These are phyloP conservation scores for Amanita jacksonii DNA, from an alignment of 768 basidiomycete species.

Conservation along the genomic window DNA sequence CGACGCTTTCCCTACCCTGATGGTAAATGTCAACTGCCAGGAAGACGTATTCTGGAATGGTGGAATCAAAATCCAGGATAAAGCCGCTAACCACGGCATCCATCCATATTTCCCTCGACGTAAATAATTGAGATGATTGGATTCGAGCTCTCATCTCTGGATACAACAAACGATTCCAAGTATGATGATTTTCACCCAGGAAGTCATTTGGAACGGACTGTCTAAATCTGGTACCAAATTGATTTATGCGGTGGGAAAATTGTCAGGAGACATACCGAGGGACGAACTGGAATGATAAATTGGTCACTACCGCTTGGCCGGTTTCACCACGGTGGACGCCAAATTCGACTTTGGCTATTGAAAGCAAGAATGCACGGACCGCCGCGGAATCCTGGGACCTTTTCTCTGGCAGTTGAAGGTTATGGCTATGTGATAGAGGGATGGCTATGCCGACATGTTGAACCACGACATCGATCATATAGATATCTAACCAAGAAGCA, in stretches of 20 bases:
- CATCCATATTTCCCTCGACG: slow-evolving; percentile 48
- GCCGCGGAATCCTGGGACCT: slow-evolving; percentile 30
- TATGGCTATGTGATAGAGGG: slow-evolving; percentile 60
- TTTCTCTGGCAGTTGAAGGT: slow-evolving; percentile 39
- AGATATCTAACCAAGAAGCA: slow-evolving; percentile 45
- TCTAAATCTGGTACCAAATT: slow-evolving; percentile 53
- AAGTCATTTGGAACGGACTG: slow-evolving; percentile 68
- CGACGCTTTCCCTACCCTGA: slow-evolving; percentile 71
- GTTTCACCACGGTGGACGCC: slow-evolving; percentile 65
- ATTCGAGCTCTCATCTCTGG: slow-evolving; percentile 75
- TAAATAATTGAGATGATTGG: slow-evolving; percentile 39
- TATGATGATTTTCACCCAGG: slow-evolving; percentile 53
- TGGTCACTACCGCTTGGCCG: slow-evolving; percentile 62
- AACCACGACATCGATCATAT: slow-evolving; percentile 45
- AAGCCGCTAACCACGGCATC: slow-evolving; percentile 75
- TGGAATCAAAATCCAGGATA: slow-evolving; percentile 73
- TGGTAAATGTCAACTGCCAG: slow-evolving; percentile 81
- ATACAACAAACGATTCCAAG: slow-evolving; percentile 65
- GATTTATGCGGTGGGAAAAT: slow-evolving; percentile 8
- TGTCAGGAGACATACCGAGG: slow-evolving; percentile 37
- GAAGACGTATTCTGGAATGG: slow-evolving; percentile 68
- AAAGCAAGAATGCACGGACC: slow-evolving; percentile 79
- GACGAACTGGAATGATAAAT: slow-evolving; percentile 82
- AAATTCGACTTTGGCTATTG: slow-evolving; percentile 69
- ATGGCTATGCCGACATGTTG: slow-evolving; percentile 83